Evolutionary conservation across 129 eudicot genomes (phyloP).

Genomic region (Scalesia atractyloides): DNA sequence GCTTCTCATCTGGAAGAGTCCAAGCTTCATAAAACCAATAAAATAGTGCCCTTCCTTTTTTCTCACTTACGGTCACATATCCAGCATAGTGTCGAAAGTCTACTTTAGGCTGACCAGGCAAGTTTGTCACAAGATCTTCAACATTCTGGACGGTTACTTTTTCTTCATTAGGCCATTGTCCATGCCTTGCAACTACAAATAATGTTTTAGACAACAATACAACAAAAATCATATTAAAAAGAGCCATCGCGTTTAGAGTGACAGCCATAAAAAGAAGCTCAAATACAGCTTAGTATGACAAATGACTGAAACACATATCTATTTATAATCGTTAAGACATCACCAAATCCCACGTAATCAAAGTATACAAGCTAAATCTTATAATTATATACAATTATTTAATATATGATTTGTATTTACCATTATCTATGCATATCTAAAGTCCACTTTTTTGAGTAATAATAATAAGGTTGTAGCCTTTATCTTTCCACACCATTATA

Average conservation of each 20-base stretch:
- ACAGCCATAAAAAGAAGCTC: conserved; percentile 39
- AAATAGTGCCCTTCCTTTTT: conserved; percentile 59
- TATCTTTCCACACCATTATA: neutral
- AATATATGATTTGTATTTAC: neutral
- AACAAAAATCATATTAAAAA: conserved; percentile 21
- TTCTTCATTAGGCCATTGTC: conserved; percentile 33
- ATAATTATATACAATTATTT: too few relatives aligned
- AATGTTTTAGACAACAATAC: conserved; percentile 22
- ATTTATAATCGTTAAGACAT: conserved; percentile 44
- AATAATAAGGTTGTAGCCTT: conserved; percentile 1
- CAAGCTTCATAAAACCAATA: conserved; percentile 81
- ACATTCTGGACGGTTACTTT: conserved; percentile 22
- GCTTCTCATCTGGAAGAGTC: conserved; percentile 58
- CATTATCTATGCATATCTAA: conserved; percentile 12
- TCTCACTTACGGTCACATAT: conserved; percentile 60
- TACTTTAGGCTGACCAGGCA: conserved; percentile 63
- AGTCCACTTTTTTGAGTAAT: neutral
- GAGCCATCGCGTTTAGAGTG: conserved; percentile 21
- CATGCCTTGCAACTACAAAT: conserved; percentile 42
- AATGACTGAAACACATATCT: conserved; percentile 38
- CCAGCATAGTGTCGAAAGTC: conserved; percentile 76
- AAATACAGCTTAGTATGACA: conserved; percentile 25
- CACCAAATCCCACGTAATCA: conserved; percentile 23
- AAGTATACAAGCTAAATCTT: conserved; percentile 11
- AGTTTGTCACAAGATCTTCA: conserved; percentile 56